These are phyloP conservation scores for Blastocystis sp. DNA, from an alignment of 352 stramenopile genomes.

Conservation along the genomic window DNA sequence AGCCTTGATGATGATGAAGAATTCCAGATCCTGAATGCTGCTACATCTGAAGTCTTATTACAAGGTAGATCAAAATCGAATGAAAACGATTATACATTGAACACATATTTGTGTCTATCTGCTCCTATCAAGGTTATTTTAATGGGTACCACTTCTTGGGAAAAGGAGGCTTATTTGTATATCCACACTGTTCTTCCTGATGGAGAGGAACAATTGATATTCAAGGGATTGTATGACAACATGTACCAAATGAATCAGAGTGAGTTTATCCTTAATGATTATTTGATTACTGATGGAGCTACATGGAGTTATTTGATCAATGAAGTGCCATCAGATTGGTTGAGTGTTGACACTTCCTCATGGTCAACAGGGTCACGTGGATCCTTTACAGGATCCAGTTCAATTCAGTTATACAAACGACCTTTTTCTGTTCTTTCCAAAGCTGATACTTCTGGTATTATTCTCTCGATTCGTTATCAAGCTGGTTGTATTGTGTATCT, in stretches of 20 bases:
- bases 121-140: too few species aligned
- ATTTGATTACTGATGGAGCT: background rate
- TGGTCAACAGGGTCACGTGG: background rate
- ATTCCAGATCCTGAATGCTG: too few species aligned
- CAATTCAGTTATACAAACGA: slow-evolving; percentile 6
- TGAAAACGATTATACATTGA: too few species aligned
- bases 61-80: too few species aligned
- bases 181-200: background rate
- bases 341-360: background rate
- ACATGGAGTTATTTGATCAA: background rate
- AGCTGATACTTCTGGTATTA: background rate
- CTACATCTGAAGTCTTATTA: too few species aligned
- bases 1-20: too few species aligned
- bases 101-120: too few species aligned
- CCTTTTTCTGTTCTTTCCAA: background rate
- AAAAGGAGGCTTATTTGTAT: background rate
- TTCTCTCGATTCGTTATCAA: background rate
- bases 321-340: background rate
- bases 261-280: too few species aligned
- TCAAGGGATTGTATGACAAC: background rate
- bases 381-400: background rate
- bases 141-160: background rate
- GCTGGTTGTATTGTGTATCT: slow-evolving; percentile 4
- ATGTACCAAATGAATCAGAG: too few species aligned
- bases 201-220: background rate